phyloP scores from a whole-genome alignment of 768 basidiomycete species.

The Cystofilobasidium macerans region DNA sequence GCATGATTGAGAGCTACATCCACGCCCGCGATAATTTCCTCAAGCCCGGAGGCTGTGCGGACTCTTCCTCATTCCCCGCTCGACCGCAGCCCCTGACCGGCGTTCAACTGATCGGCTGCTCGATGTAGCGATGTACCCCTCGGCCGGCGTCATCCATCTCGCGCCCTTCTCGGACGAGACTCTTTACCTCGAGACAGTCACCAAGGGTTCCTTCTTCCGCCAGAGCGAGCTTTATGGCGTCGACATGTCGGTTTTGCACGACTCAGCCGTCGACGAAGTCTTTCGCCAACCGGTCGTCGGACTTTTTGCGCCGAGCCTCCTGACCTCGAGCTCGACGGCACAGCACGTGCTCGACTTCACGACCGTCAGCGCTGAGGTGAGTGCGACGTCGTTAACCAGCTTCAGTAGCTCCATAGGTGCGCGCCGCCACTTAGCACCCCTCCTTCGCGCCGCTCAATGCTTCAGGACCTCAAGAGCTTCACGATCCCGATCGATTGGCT shows the following conservation, averaged over 20 bases:
- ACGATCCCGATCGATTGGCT: constrained; percentile 21
- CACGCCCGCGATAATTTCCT: constrained; percentile 21
- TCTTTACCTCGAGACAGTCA: constrained; percentile 22
- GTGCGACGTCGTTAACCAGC: background rate
- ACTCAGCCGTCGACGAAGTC: constrained; percentile 18
- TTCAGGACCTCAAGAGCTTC: constrained; percentile 19
- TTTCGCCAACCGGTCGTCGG: constrained; percentile 25
- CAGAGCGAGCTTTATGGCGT: constrained; percentile 23
- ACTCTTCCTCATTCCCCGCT: background rate
- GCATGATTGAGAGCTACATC: constrained; percentile 26
- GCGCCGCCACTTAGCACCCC: background rate
- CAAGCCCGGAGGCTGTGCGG: constrained; percentile 23
- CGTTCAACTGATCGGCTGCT: background rate
- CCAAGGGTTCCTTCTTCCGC: constrained; percentile 23
- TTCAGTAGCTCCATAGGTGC: background rate
- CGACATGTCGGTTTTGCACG: constrained; percentile 11
- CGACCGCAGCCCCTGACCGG: too few species aligned
- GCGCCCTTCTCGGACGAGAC: constrained; percentile 25
- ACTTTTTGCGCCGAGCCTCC: constrained; percentile 19
- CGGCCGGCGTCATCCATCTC: constrained; percentile 20
- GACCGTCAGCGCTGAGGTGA: constrained; percentile 13
- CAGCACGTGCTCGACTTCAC: constrained; percentile 21
- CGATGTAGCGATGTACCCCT: constrained; percentile 20
- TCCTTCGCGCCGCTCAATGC: background rate
- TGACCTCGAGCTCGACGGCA: constrained; percentile 4